These are phyloP conservation scores for Haplographium delicatum DNA, from an alignment of 495 filamentous ascomycete species.

Conservation along the genomic window DNA sequence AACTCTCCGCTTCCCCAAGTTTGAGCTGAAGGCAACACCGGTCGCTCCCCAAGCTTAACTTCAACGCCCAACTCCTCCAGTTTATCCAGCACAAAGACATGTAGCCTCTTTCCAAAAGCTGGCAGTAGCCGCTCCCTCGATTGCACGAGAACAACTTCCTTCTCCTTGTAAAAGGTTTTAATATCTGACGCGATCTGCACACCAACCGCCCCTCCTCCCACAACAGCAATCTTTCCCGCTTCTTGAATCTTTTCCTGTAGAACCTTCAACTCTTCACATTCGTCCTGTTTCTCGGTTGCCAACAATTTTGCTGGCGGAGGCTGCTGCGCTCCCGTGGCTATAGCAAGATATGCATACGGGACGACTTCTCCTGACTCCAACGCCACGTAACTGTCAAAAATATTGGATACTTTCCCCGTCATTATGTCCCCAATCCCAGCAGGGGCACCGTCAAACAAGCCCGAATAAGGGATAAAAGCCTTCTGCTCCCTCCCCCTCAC, in stretches of 20 bases:
- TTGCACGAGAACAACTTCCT: constrained; percentile 53
- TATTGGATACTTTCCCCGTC: constrained; percentile 28
- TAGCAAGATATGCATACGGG: constrained; percentile 51
- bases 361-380: constrained; percentile 27
- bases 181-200: constrained; percentile 57
- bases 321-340: constrained; percentile 50
- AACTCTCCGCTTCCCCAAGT: constrained; percentile 15
- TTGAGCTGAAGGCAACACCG: constrained; percentile 18
- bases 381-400: constrained; percentile 24
- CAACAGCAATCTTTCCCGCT: constrained; percentile 44
- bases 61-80: constrained; percentile 38
- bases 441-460: constrained; percentile 26
- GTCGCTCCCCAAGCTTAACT: constrained; percentile 36
- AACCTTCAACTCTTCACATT: constrained; percentile 37
- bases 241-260: constrained; percentile 33
- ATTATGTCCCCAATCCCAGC: constrained; percentile 24
- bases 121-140: constrained; percentile 49
- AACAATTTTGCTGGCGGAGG: constrained; percentile 47
- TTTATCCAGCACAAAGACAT: constrained; percentile 36
- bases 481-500: constrained; percentile 38
- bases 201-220: constrained; percentile 58
- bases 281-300: constrained; percentile 37
- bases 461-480: constrained; percentile 45
- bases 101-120: constrained; percentile 44
- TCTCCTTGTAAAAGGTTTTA: constrained; percentile 52